Evolutionary conservation across 2,329 filamentous ascomycete species (phyloP).

Genomic region (Decorospora gaudefroyi): DNA sequence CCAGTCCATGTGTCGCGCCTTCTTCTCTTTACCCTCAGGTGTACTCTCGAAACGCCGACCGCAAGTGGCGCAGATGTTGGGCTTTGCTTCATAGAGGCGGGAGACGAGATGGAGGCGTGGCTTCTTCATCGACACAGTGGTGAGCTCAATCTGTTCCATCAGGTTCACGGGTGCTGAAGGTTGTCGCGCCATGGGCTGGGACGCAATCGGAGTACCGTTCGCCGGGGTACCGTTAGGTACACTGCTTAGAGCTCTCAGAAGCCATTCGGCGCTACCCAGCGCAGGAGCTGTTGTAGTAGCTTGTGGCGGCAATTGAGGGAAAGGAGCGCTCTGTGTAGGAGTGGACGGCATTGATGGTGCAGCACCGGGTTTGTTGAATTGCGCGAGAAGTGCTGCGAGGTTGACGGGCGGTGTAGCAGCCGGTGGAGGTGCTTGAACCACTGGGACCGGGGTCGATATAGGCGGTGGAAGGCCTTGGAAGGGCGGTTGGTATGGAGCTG

Average conservation of each 20-base stretch:
- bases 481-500: conserved; percentile 36
- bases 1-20: conserved; percentile 95
- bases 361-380: conserved; percentile 35
- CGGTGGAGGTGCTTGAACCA: conserved; percentile 31
- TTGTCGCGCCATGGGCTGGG: conserved; percentile 36
- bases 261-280: conserved; percentile 36
- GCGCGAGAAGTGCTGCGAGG: conserved; percentile 41
- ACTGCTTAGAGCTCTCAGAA: conserved; percentile 39
- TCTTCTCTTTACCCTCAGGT: conserved; percentile 78
- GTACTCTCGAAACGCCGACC: conserved; percentile 82
- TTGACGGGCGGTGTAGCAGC: conserved; percentile 35
- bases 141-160: conserved; percentile 62
- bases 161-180: conserved; percentile 46
- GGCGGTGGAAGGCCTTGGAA: conserved; percentile 32
- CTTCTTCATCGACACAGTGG: conserved; percentile 71
- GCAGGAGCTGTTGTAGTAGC: conserved; percentile 19
- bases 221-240: conserved; percentile 32
- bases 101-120: conserved; percentile 75
- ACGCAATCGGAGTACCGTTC: conserved; percentile 33
- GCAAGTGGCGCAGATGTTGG: conserved; percentile 88
- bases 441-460: conserved; percentile 28
- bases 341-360: conserved; percentile 22
- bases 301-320: conserved; percentile 29
- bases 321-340: conserved; percentile 21
- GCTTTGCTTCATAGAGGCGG: conserved; percentile 76